Evolutionary conservation across 2,329 filamentous ascomycete species (phyloP), one percentile per base, ranked within the genome.

Genomic region (Aspergillus sp.): DNA sequence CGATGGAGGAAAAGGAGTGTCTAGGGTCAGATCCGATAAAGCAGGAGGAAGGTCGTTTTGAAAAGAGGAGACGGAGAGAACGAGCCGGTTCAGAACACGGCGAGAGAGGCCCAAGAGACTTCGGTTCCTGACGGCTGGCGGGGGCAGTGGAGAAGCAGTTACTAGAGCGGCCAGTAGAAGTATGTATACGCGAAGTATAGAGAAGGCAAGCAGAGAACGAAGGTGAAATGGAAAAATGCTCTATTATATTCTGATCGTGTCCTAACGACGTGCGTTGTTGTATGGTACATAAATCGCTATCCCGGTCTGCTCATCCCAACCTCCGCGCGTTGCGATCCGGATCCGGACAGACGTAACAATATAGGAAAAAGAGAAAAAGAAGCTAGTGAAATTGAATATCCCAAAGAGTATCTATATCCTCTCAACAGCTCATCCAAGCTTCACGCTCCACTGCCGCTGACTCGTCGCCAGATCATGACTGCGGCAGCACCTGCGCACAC

Each of bases 401-500:
- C 29, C 41, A 36, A 38, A 41, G 36, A 29, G 26, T 50, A 46
- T 48, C 28, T 52, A 45, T 38, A 12, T 19, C 38, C 19, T 19
- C 19, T 19, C 8, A 28, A 42, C 7, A 39, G 28, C 30, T 32
- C 30, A 32, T 33, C 19, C 36, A 7, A 32, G 10, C 33, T 26
- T 59, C 52, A 66, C 42, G 47, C 51, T 34, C 61, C 61, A 46
- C 65, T 63, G 5, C 65, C 65, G 45, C 64, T 65, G 4, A 68
- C 69, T 50, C 72, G 70, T 60, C 74, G 77, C 80, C 80, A 83
- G 36, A 83, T 78, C 59, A 80, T 76, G 6, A 77, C 72, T 6
- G 77, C 75, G 7, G 78, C 80, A 4, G 75, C 78, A 8, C 73
- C 76, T 8, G 77, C 79, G 55, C 77, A 80, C 36, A 79, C 73